Conservation (phyloP, 331 rosid species). For the Pyracantha coccinea region DNA sequence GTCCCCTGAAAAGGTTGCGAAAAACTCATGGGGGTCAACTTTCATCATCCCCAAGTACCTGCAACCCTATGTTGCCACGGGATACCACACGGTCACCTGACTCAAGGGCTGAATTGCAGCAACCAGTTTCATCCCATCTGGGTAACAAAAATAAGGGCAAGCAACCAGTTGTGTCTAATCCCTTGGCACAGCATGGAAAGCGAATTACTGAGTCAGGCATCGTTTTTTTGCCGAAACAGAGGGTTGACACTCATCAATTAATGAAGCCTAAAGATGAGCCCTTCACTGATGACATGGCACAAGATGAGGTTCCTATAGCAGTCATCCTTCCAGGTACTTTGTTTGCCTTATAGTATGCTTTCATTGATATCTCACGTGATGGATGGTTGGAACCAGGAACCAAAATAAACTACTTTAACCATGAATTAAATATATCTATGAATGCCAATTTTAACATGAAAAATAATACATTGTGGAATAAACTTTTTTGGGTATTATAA, state of each 20-base stretch:
- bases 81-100: constrained; percentile 11
- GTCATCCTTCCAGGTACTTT: constrained; percentile 53
- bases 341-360: neutral
- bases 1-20: constrained; percentile 73
- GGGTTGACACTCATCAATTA: constrained; percentile 21
- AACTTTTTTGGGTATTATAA: neutral
- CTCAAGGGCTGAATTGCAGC: constrained; percentile 20
- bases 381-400: constrained; percentile 3
- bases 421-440: neutral
- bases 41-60: constrained; percentile 18
- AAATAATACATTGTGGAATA: neutral
- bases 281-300: constrained; percentile 32
- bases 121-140: constrained; percentile 22
- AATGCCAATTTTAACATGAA: neutral
- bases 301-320: constrained; percentile 45
- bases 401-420: neutral
- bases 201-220: constrained; percentile 27
- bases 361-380: neutral
- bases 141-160: constrained; percentile 56
- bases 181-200: neutral
- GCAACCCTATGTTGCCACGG: constrained; percentile 24
- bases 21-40: constrained; percentile 45
- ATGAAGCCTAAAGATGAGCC: constrained; percentile 88
- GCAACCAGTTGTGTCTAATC: constrained; percentile 32
- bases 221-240: constrained; percentile 17